Evolutionary conservation across 2,329 filamentous ascomycete species (phyloP), one percentile per base, ranked within the genome.

Genomic region (Coleophoma crateriformis): DNA sequence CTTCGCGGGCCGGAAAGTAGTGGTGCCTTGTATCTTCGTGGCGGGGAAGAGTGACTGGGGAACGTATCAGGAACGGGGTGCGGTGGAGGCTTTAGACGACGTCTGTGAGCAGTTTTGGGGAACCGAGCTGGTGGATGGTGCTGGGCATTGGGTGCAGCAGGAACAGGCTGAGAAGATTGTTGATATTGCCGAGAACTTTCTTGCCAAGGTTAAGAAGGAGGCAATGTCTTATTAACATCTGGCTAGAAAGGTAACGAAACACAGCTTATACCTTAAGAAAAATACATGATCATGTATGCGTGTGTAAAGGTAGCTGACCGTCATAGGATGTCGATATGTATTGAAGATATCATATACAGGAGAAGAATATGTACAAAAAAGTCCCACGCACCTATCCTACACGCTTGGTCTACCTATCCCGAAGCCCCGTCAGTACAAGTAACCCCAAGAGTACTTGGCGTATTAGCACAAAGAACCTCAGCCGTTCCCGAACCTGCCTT

Each of bases 71-170:
- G 76, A 84, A 55, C 83, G 83, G 0, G 81, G 81, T 1, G 81
- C 76, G 0, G 61, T 88, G 4, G 80, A 87, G 60, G 73, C 71
- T 27, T 78, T 82, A 64, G 69, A 68, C 6, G 65, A 71, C 7
- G 70, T 70, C 0, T 84, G 80, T 54, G 68, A 64, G 22, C 72
- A 76, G 50, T 85, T 81, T 59, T 69, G 70, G 45, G 77, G 78
- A 1, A 64, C 70, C 33, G 74, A 61, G 45, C 66, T 82, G 15
- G 68, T 87, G 12, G 74, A 82, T 14, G 74, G 74, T 1, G 82
- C 82, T 4, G 84, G 84, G 0, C 85, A 88, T 68, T 88, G 84
- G 84, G 76, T 84, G 34, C 82, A 85, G 60, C 81, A 87, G 64
- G 83, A 87, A 62, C 72, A 80, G 61, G 76, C 81, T 1, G 73